Evolutionary conservation across 805 yeast genomes (phyloP).

Genomic region (Ogataea nitratoaversa): DNA sequence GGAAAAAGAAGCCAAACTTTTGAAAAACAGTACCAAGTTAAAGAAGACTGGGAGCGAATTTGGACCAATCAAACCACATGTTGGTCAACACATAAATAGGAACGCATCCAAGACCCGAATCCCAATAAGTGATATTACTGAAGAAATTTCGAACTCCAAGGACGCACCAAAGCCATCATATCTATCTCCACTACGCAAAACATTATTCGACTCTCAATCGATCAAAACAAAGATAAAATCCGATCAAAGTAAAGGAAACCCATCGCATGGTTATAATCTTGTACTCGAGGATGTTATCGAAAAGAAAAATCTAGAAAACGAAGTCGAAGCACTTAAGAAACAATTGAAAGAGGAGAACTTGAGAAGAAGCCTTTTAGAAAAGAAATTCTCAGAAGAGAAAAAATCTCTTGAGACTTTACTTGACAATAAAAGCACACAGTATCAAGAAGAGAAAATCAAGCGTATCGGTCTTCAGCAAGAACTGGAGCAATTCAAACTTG

Average conservation of each 20-base stretch:
- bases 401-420: background rate
- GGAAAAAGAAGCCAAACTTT: constrained; percentile 15
- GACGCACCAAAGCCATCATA: background rate
- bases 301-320: constrained; percentile 5
- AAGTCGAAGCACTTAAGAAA: constrained; percentile 3
- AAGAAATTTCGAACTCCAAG: background rate
- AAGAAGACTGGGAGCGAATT: constrained; percentile 5
- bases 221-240: background rate
- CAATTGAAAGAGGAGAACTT: constrained; percentile 4
- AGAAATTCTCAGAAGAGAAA: background rate
- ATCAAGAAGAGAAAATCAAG: background rate
- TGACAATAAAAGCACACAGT: background rate
- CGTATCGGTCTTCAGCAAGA: no score
- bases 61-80: background rate
- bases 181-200: background rate
- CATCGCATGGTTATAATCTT: constrained; percentile 1
- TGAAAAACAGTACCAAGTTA: constrained; percentile 8
- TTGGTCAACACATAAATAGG: no score
- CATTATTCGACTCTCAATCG: no score
- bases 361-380: constrained; percentile 1
- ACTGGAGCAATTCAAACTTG: background rate
- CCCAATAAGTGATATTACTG: background rate
- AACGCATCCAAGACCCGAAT: constrained; percentile 4
- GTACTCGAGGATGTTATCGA: constrained; percentile 8
- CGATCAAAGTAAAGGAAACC: no score